phyloP scores from a whole-genome alignment of 2,329 filamentous ascomycete species.

The Biscogniauxia mediterranea region DNA sequence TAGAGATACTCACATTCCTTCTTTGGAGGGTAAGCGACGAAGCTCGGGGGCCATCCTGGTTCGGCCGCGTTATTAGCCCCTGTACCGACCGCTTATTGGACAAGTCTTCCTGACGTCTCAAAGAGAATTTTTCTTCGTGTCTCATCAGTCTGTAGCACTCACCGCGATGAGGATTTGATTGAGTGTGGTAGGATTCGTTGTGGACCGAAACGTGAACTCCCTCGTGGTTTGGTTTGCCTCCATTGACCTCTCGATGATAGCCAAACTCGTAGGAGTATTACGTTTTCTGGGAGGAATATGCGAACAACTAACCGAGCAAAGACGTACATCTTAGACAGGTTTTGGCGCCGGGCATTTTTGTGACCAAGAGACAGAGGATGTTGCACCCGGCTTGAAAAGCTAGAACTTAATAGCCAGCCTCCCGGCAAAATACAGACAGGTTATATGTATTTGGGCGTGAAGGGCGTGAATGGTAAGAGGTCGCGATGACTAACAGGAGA shows the following conservation, averaged over 20 bases:
- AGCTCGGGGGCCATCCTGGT: slow-evolving; percentile 12
- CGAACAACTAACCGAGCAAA: slow-evolving; percentile 4
- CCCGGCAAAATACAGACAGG: no score
- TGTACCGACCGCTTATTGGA: background rate
- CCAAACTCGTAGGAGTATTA: background rate
- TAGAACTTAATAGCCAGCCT: background rate
- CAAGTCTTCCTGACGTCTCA: background rate
- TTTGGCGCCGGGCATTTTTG: background rate
- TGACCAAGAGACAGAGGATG: background rate
- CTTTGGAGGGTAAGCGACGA: slow-evolving; percentile 19
- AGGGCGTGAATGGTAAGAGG: no score
- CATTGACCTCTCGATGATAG: slow-evolving; percentile 10
- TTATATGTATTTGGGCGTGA: background rate
- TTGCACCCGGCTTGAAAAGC: background rate
- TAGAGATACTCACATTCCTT: slow-evolving; percentile 15
- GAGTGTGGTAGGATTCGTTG: slow-evolving; percentile 16
- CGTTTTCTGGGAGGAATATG: slow-evolving; percentile 2
- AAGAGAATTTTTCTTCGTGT: slow-evolving; percentile 1
- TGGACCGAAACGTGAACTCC: slow-evolving; percentile 14
- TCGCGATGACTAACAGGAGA: background rate
- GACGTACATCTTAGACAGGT: background rate
- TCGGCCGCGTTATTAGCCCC: slow-evolving; percentile 3
- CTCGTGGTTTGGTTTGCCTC: slow-evolving; percentile 19
- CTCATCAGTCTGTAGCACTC: slow-evolving; percentile 1
- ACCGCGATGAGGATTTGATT: slow-evolving; percentile 11